A percentile compares a stretch with the other conserved stretches of the same genome.
These are phyloP conservation scores for Kernera saxatilis DNA, from an alignment of 345 rosid genomes.

Conservation along the genomic window DNA sequence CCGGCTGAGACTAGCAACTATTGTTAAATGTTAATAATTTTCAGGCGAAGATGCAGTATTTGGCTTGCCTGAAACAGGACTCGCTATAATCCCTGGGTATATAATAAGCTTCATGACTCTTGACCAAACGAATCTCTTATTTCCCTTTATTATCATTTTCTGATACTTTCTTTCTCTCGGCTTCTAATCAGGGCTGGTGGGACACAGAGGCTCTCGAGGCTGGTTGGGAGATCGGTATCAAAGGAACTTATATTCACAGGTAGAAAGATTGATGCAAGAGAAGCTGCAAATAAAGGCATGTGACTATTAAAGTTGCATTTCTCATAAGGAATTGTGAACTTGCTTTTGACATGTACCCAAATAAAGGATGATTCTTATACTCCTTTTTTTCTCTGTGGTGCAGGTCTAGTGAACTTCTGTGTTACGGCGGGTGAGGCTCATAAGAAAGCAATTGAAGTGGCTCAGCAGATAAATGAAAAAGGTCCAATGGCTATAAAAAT, in stretches of 20 bases:
- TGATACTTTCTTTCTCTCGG: not conserved
- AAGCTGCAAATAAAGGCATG: slow-evolving; percentile 61
- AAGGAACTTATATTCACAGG: slow-evolving; percentile 88
- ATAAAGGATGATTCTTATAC: not conserved
- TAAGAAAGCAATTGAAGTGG: slow-evolving; percentile 73
- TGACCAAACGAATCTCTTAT: not conserved
- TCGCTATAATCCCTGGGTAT: slow-evolving; percentile 94
- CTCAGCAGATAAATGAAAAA: slow-evolving; percentile 76
- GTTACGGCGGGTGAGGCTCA: slow-evolving; percentile 72
- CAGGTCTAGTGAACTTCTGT: slow-evolving; percentile 74
- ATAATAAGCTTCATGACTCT: not conserved
- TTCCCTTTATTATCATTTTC: not conserved
- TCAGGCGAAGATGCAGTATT: slow-evolving; percentile 75
- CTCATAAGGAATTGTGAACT: not conserved
- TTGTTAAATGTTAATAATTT: not conserved
- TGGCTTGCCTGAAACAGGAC: slow-evolving; percentile 96
- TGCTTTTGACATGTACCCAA: not conserved
- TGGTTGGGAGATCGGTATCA: slow-evolving; percentile 74
- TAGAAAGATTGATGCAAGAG: slow-evolving; percentile 60
- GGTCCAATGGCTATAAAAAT: slow-evolving; percentile 77
- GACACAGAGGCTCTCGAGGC: slow-evolving; percentile 82
- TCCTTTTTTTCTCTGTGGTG: not conserved
- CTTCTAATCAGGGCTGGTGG: slow-evolving; percentile 73
- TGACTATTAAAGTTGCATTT: not conserved
- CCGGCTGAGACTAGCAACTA: not conserved